Evolutionary conservation across 2,329 filamentous ascomycete species (phyloP).

Genomic region (Hymenoscyphus albidus): DNA sequence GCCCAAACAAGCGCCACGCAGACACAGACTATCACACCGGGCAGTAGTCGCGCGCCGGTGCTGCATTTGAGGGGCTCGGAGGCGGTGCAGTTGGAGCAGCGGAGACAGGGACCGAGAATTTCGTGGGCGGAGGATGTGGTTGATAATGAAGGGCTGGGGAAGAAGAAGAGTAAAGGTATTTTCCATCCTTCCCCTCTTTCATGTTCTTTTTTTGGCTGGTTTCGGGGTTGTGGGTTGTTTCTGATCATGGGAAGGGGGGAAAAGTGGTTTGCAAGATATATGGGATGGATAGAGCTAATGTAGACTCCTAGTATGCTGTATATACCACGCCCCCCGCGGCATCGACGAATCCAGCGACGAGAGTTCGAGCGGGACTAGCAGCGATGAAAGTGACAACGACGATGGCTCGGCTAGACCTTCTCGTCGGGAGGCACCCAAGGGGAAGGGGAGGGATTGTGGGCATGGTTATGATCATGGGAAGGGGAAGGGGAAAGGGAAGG

Average conservation of each 20-base stretch:
- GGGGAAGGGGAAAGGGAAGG: slow-evolving; percentile 34
- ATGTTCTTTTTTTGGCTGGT: neutral
- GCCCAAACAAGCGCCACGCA: neutral
- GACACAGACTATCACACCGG: neutral
- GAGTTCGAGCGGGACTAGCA: slow-evolving; percentile 55
- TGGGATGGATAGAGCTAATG: neutral
- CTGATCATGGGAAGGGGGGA: neutral
- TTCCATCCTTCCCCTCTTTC: neutral
- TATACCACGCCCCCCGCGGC: slow-evolving; percentile 83
- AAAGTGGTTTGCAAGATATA: neutral
- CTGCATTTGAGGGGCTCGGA: slow-evolving; percentile 31
- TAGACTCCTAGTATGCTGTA: slow-evolving; percentile 74
- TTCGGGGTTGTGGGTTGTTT: neutral
- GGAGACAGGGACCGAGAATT: slow-evolving; percentile 53
- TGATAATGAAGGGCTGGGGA: slow-evolving; percentile 91
- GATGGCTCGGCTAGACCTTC: slow-evolving; percentile 44
- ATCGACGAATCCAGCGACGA: slow-evolving; percentile 79
- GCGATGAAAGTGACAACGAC: slow-evolving; percentile 33
- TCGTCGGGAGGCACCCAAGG: neutral
- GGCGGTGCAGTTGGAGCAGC: slow-evolving; percentile 33
- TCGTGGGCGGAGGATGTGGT: slow-evolving; percentile 91
- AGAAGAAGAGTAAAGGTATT: slow-evolving; percentile 89
- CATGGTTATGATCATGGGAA: slow-evolving; percentile 39
- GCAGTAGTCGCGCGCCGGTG: slow-evolving; percentile 16
- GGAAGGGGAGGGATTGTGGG: neutral